Evolutionary conservation across 2,329 filamentous ascomycete genomes (phyloP).

Genomic region (Diaporthe vaccinii): DNA sequence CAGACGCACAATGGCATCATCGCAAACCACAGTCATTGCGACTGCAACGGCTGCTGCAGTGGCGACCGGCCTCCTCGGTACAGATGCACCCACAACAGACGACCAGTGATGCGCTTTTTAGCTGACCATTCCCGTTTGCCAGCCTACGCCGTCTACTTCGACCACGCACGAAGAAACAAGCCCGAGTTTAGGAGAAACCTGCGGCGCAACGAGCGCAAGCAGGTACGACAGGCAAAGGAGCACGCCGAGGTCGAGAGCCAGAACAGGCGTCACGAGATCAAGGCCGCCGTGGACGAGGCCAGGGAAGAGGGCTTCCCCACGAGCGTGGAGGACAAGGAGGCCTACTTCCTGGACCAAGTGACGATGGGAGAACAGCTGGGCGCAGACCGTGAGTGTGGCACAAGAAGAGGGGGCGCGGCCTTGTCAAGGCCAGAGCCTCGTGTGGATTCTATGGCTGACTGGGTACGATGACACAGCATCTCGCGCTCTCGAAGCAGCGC

Average conservation of each 20-base stretch:
- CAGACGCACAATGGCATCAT: constrained; percentile 68
- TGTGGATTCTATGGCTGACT: constrained; percentile 8
- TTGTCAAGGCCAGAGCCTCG: constrained; percentile 18
- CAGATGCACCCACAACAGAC: constrained; percentile 31
- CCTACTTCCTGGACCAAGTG: constrained; percentile 97
- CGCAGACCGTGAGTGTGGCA: constrained; percentile 76
- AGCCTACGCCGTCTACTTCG: constrained; percentile 79
- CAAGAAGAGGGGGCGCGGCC: not conserved
- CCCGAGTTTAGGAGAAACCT: constrained; percentile 76
- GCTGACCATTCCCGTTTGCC: constrained; percentile 39
- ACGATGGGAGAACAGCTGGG: constrained; percentile 88
- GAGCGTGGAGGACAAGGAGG: constrained; percentile 92
- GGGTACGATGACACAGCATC: constrained; percentile 62
- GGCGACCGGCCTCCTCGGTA: constrained; percentile 73
- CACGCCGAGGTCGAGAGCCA: constrained; percentile 75
- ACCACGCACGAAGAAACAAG: constrained; percentile 74
- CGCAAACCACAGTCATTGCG: constrained; percentile 70
- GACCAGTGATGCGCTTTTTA: not conserved
- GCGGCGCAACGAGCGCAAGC: constrained; percentile 81
- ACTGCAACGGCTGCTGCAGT: constrained; percentile 73
- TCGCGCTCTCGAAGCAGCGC: constrained; percentile 83
- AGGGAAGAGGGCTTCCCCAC: constrained; percentile 92
- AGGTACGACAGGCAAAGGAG: constrained; percentile 79
- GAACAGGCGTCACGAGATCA: constrained; percentile 81
- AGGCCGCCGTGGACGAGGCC: constrained; percentile 81